Evolutionary conservation across 1,139 yeast genomes (phyloP).

Genomic region (Geotrichum macrosporum): DNA sequence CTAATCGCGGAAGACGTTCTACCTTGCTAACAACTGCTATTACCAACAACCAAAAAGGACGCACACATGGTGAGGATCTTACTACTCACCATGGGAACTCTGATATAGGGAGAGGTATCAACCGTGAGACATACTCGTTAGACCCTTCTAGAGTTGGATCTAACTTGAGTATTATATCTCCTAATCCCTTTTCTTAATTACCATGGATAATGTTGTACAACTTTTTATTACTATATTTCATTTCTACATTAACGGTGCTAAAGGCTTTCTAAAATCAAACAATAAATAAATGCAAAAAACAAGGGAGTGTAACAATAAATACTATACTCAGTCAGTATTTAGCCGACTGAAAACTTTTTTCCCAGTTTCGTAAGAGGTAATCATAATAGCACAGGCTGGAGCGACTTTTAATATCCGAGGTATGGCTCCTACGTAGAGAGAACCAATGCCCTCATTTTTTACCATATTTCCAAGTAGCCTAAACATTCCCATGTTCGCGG

Average conservation of each 20-base stretch:
- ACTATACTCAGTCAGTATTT: conserved; percentile 19
- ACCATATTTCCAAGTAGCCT: conserved; percentile 58
- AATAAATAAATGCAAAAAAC: conserved; percentile 13
- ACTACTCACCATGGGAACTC: conserved; percentile 4
- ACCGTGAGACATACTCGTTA: neutral
- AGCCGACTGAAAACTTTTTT: conserved; percentile 51
- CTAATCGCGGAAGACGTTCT: conserved; percentile 1
- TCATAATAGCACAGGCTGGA: conserved; percentile 98
- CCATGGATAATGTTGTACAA: neutral
- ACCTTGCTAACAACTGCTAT: conserved; percentile 2
- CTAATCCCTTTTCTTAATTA: conserved; percentile 15
- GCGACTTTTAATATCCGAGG: conserved; percentile 90
- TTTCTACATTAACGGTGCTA: neutral
- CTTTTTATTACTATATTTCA: neutral
- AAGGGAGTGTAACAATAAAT: neutral
- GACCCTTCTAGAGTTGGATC: conserved; percentile 2
- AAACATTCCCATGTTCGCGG: conserved; percentile 51
- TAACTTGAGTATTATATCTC: conserved; percentile 12
- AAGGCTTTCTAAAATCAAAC: conserved; percentile 3
- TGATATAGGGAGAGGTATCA: neutral
- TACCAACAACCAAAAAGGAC: neutral
- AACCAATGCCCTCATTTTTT: conserved; percentile 66
- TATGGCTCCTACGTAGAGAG: conserved; percentile 76
- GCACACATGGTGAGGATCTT: conserved; percentile 1
- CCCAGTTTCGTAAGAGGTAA: conserved; percentile 87